Conservation (phyloP, 2,329 filamentous ascomycete genomes). For the Fusarium dimerum region DNA sequence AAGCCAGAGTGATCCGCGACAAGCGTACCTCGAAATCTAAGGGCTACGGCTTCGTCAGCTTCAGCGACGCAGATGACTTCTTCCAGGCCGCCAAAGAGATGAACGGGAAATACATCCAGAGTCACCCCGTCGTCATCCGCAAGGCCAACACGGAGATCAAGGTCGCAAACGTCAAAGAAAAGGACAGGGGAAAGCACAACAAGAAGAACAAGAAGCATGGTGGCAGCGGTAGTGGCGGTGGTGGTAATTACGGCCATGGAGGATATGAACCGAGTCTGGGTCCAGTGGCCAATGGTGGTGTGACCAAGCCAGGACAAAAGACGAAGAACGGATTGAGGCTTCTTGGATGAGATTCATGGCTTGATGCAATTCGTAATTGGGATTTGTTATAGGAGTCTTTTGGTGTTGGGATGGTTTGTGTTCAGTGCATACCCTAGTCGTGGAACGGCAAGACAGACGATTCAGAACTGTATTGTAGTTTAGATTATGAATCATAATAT, state of each 20-base stretch:
- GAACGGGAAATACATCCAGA: conserved; percentile 99
- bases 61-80: conserved; percentile 92
- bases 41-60: conserved; percentile 95
- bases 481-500: neutral
- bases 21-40: conserved; percentile 96
- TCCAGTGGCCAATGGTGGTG: conserved; percentile 50
- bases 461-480: neutral
- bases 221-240: conserved; percentile 27
- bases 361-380: neutral
- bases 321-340: conserved; percentile 66
- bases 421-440: conserved; percentile 6
- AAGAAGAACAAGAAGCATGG: conserved; percentile 41
- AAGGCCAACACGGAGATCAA: conserved; percentile 92
- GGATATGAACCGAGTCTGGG: conserved; percentile 55
- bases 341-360: conserved; percentile 47
- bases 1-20: conserved; percentile 90
- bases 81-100: conserved; percentile 97
- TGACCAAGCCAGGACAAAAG: conserved; percentile 65
- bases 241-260: conserved; percentile 29
- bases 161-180: conserved; percentile 67
- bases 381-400: conserved; percentile 14
- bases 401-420: conserved; percentile 19
- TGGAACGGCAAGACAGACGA: neutral
- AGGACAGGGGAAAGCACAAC: conserved; percentile 43
- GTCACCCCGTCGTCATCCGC: conserved; percentile 84